These are phyloP conservation scores for Lithohypha guttulata DNA, from an alignment of 2,329 filamentous ascomycete genomes.

Conservation along the genomic window DNA sequence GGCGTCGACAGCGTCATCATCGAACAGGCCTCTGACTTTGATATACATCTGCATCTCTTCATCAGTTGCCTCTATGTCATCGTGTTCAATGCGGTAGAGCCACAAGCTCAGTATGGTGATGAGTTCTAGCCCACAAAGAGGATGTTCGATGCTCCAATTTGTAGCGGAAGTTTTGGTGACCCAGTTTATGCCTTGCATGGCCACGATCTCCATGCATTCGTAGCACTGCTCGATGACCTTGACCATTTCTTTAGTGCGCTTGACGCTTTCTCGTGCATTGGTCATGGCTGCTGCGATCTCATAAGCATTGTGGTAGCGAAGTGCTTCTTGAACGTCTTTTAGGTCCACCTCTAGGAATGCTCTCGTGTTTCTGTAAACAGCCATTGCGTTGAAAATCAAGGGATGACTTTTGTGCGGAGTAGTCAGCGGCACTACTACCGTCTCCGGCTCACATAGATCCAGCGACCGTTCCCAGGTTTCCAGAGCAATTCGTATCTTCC, in stretches of 20 bases:
- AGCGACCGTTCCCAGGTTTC: constrained; percentile 99
- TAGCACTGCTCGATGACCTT: constrained; percentile 97
- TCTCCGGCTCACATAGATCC: constrained; percentile 84
- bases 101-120: constrained; percentile 97
- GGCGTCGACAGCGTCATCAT: constrained; percentile 75
- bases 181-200: constrained; percentile 90
- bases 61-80: constrained; percentile 78
- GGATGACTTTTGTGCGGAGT: constrained; percentile 94
- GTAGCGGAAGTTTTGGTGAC: constrained; percentile 95
- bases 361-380: constrained; percentile 88
- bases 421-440: constrained; percentile 75
- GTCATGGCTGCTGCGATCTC: constrained; percentile 97
- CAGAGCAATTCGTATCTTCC: constrained; percentile 87
- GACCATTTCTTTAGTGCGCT: constrained; percentile 93
- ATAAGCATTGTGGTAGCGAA: constrained; percentile 93
- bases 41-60: constrained; percentile 85
- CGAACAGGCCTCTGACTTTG: constrained; percentile 45
- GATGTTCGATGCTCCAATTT: constrained; percentile 98
- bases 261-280: constrained; percentile 81
- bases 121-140: constrained; percentile 87
- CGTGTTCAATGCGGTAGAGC: constrained; percentile 98
- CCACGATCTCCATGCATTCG: constrained; percentile 93
- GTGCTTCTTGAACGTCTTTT: constrained; percentile 88
- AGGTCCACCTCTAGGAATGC: constrained; percentile 88
- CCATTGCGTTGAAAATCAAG: constrained; percentile 95